phyloP scores from a whole-genome alignment of 202 grass and related monocot species.

The Carex arenaria region DNA sequence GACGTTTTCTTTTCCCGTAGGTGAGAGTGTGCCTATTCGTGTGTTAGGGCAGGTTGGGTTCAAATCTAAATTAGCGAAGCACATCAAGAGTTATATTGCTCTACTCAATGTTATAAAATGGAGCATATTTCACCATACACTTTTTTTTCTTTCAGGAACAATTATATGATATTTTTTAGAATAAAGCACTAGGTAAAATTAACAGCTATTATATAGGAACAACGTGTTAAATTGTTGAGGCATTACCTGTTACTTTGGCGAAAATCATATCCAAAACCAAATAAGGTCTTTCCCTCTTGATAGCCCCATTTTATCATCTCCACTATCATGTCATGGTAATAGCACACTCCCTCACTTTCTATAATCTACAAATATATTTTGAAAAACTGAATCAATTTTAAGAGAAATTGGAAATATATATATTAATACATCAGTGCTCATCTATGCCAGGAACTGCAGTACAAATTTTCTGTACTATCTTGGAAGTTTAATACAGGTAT shows the following conservation, averaged over 20 bases:
- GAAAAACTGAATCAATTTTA: not conserved
- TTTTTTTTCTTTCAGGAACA: not conserved
- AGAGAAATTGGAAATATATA: not conserved
- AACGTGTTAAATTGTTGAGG: not conserved
- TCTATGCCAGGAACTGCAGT: not conserved
- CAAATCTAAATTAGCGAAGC: not conserved
- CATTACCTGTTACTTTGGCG: constrained; percentile 88
- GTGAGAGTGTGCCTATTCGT: not conserved
- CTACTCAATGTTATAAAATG: not conserved
- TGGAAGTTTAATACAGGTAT: not conserved
- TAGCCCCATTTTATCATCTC: constrained; percentile 98
- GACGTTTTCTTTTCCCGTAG: not conserved
- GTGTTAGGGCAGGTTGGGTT: not conserved
- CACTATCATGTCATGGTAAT: constrained; percentile 99
- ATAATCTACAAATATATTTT: constrained; percentile 53
- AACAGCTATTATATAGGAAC: not conserved
- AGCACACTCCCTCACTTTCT: constrained; percentile 64
- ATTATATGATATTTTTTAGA: not conserved
- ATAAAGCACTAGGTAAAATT: constrained; percentile 11
- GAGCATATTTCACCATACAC: not conserved
- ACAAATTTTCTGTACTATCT: not conserved
- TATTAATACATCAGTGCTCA: not conserved
- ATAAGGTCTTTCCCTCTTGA: constrained; percentile 89
- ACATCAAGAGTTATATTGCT: not conserved
- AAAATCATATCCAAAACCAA: constrained; percentile 98